A percentile compares a stretch with the other conserved stretches of the same genome.
Conservation (phyloP, 306 rosid genomes). For the Quercus bicolor region DNA sequence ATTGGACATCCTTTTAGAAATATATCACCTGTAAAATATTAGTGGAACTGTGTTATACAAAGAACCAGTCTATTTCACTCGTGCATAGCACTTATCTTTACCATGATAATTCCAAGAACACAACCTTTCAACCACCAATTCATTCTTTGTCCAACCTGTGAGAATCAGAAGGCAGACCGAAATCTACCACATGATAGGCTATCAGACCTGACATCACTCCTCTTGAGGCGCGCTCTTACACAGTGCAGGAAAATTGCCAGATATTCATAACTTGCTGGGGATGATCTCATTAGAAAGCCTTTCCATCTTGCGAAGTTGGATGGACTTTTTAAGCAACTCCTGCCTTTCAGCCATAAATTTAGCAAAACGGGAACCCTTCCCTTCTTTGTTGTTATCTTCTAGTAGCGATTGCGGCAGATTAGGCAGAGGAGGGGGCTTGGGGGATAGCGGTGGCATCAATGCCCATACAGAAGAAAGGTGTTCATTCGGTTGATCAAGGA, state of each 20-base stretch:
- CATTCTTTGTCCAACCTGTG: neutral
- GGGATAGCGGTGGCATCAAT: conserved; percentile 67
- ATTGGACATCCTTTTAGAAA: neutral
- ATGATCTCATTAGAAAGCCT: conserved; percentile 28
- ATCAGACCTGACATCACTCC: neutral
- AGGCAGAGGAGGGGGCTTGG: conserved; percentile 48
- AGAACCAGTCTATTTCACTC: neutral
- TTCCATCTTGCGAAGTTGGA: conserved; percentile 35
- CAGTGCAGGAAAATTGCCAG: conserved; percentile 1
- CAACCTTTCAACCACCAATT: neutral
- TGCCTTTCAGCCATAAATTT: conserved; percentile 75
- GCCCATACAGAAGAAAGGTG: conserved; percentile 82
- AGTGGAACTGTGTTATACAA: neutral
- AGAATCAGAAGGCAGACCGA: neutral
- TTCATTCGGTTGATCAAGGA: conserved; percentile 64
- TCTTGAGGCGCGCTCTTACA: conserved; percentile 9
- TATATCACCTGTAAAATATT: neutral
- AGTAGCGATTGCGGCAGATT: conserved; percentile 33
- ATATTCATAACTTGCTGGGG: conserved; percentile 73
- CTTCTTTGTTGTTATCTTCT: conserved; percentile 39
- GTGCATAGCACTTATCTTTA: neutral
- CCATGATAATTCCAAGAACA: neutral
- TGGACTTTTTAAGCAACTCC: conserved; percentile 38
- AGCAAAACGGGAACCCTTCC: conserved; percentile 74
- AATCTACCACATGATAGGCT: neutral